A percentile compares a stretch with the other conserved stretches of the same genome.
phyloP scores from a whole-genome alignment of 495 filamentous ascomycete species.

The Penicillium canariense region DNA sequence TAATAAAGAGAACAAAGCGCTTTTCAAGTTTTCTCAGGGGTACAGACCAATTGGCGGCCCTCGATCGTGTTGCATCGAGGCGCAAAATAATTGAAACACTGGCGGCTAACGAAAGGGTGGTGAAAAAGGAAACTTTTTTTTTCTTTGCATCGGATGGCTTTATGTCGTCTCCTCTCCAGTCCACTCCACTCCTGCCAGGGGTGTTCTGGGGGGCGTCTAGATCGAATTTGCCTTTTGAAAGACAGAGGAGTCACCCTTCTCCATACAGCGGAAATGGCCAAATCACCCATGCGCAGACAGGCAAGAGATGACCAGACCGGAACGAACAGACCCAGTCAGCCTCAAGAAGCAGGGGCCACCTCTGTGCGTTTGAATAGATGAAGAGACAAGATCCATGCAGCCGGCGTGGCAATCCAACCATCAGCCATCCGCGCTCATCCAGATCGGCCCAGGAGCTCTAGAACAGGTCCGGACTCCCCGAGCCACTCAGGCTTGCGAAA shows the following conservation, averaged over 20 bases:
- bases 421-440: conserved; percentile 8
- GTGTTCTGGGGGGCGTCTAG: conserved; percentile 9
- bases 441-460: conserved; percentile 19
- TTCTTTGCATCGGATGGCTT: neutral
- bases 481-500: conserved; percentile 23
- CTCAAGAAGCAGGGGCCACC: conserved; percentile 15
- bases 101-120: neutral
- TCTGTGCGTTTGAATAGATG: conserved; percentile 6
- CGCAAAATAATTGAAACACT: conserved; percentile 9
- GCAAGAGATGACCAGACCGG: conserved; percentile 15
- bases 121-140: conserved; percentile 3
- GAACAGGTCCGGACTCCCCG: conserved; percentile 20
- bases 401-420: conserved; percentile 12
- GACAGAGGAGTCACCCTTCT: no score
- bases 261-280: no score
- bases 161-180: neutral
- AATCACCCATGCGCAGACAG: no score
- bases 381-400: conserved; percentile 19
- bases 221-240: conserved; percentile 10
- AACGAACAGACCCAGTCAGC: conserved; percentile 8
- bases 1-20: conserved; percentile 20
- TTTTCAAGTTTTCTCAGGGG: conserved; percentile 11
- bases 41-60: conserved; percentile 11
- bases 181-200: conserved; percentile 16
- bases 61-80: conserved; percentile 9